phyloP scores from a whole-genome alignment of 2,329 filamentous ascomycete genomes.

The Phoma herbarum region DNA sequence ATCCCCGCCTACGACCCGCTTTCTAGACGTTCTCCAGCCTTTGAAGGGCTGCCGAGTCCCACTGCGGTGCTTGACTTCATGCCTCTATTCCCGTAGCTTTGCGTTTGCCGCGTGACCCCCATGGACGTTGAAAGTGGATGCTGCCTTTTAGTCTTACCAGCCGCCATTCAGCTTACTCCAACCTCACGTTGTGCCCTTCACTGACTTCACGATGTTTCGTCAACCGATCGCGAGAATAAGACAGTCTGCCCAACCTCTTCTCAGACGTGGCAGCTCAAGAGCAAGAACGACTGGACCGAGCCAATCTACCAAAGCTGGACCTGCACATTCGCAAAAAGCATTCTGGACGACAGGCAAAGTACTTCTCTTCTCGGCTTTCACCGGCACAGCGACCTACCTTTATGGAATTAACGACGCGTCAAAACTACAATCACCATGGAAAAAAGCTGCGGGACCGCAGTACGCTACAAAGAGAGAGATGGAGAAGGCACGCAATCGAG shows the following conservation, averaged over 20 bases:
- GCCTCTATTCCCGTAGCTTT: slow-evolving; percentile 30
- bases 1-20: slow-evolving; percentile 41
- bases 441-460: slow-evolving; percentile 40
- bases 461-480: slow-evolving; percentile 63
- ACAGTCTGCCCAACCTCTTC: slow-evolving; percentile 39
- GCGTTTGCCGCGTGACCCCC: slow-evolving; percentile 32
- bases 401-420: slow-evolving; percentile 56
- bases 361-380: slow-evolving; percentile 59
- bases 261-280: slow-evolving; percentile 41
- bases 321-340: slow-evolving; percentile 34
- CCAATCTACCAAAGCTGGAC: slow-evolving; percentile 30
- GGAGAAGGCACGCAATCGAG: slow-evolving; percentile 54
- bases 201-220: slow-evolving; percentile 45
- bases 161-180: slow-evolving; percentile 26
- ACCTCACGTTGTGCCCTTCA: slow-evolving; percentile 20
- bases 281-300: slow-evolving; percentile 39
- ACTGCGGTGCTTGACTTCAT: slow-evolving; percentile 25
- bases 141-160: slow-evolving; percentile 26
- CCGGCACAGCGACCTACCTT: slow-evolving; percentile 62
- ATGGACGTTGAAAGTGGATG: slow-evolving; percentile 36
- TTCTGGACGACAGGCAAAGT: slow-evolving; percentile 61
- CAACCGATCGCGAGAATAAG: slow-evolving; percentile 39
- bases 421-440: slow-evolving; percentile 40
- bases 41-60: slow-evolving; percentile 14
- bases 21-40: slow-evolving; percentile 9